Evolutionary conservation across 225 moss, liverwort and hornwort species (phyloP), one percentile per base, ranked within the genome.

Genomic region (Pseudisothecium myosuroides): DNA sequence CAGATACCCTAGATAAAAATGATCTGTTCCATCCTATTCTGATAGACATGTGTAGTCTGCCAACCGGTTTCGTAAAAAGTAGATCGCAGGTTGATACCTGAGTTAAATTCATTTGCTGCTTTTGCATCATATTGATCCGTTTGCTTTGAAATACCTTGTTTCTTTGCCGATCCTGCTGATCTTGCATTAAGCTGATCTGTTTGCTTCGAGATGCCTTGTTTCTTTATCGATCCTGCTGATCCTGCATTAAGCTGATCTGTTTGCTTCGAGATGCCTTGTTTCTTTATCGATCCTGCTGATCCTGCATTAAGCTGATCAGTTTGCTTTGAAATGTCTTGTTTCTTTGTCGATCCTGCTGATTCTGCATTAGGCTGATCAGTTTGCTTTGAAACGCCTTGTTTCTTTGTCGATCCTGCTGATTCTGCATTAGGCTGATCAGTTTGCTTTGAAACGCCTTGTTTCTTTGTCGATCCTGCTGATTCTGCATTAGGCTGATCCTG

Each of bases 21-120:
- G 88, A 78, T 90, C 90, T 87, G 84, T 88, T 92, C 87, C 91
- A 94, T 87, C 90, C 91, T 90, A 90, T 92, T 93, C 67, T 90
- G 87, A 87, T 67, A 86, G 80, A 88, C 90, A 92, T 86, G 86
- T 88, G 89, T 81, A 92, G 81, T 88, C 84, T 87, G 87, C 77
- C 89, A 88, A 58, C 72, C 90, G 72, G 67, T 69, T 88, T 91
- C 81, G 88, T 86, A 88, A 80, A 87, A 78, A 78, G 62, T n/a
- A 83, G 78, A 43, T 68, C 79, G 17, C 85, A 87, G 47, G 65
- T 34, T 63, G 80, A 77, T 91, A 90, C 88, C 91, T 87, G 90
- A 69, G 72, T 77, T 82, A 82, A 47, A 86, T 81, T 82, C 78
- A 39, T 87, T 68, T 34, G 23, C 68, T 68, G 62, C 85, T 71